These are phyloP conservation scores for Hypsizygus ulmarius DNA, from an alignment of 1,284 basidiomycete genomes.

Conservation along the genomic window DNA sequence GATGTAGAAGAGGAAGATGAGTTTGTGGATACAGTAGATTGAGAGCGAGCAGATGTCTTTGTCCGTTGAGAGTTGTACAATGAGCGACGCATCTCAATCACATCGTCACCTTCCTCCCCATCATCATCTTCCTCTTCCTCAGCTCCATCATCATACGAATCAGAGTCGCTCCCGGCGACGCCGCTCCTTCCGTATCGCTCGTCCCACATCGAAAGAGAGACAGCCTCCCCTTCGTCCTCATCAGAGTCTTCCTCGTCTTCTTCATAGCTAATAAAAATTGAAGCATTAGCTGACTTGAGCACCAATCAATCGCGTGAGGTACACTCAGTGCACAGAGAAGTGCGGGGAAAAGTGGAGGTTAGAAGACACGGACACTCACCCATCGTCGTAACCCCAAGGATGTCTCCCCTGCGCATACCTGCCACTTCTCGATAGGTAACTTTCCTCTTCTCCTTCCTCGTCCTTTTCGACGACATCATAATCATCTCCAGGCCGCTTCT, in stretches of 20 bases:
- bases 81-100: constrained; percentile 61
- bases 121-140: constrained; percentile 17
- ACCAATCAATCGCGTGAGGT: no score
- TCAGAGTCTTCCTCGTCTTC: constrained; percentile 54
- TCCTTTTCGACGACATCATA: constrained; percentile 41
- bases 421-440: constrained; percentile 8
- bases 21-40: constrained; percentile 33
- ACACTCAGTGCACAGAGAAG: no score
- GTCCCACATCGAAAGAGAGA: constrained; percentile 25
- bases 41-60: constrained; percentile 32
- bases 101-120: constrained; percentile 45
- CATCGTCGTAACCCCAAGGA: constrained; percentile 53
- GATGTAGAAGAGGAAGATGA: constrained; percentile 35
- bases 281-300: background rate
- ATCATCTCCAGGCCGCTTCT: constrained; percentile 30
- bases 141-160: constrained; percentile 44
- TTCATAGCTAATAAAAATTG: constrained; percentile 47
- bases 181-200: constrained; percentile 35
- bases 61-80: constrained; percentile 20
- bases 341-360: no score
- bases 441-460: constrained; percentile 34
- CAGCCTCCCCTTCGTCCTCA: constrained; percentile 36
- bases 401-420: constrained; percentile 21
- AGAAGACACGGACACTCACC: constrained; percentile 39
- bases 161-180: constrained; percentile 35